Evolutionary conservation across 768 basidiomycete genomes (phyloP).

Genomic region (Clitopilus hobsonii): DNA sequence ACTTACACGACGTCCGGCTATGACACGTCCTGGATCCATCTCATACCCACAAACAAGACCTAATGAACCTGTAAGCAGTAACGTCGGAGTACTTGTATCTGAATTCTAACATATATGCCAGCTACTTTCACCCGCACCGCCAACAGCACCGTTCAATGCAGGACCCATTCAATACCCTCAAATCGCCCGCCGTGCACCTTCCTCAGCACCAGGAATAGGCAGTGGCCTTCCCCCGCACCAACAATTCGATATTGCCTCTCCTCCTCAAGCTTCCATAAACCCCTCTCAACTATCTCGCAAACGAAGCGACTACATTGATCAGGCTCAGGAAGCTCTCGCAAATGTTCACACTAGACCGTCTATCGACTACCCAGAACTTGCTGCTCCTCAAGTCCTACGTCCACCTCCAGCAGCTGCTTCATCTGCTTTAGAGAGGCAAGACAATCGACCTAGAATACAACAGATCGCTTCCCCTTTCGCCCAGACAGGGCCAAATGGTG

Average conservation of each 20-base stretch:
- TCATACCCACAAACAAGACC: slow-evolving; percentile 42
- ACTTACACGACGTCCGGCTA: slow-evolving; percentile 38
- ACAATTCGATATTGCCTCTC: slow-evolving; percentile 50
- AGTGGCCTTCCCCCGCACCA: slow-evolving; percentile 18
- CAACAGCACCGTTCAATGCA: slow-evolving; percentile 26
- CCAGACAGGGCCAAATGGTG: slow-evolving; percentile 2
- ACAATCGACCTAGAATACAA: slow-evolving; percentile 58
- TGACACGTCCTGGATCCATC: slow-evolving; percentile 37
- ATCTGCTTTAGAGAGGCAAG: slow-evolving; percentile 68
- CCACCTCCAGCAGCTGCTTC: slow-evolving; percentile 79
- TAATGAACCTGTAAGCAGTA: slow-evolving; percentile 39
- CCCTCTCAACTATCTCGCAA: slow-evolving; percentile 64
- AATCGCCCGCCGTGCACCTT: slow-evolving; percentile 33
- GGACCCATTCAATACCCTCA: slow-evolving; percentile 39
- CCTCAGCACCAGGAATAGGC: slow-evolving; percentile 25
- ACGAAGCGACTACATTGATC: slow-evolving; percentile 79
- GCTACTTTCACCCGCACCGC: slow-evolving; percentile 30
- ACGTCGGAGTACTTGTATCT: neutral
- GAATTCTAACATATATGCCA: slow-evolving; percentile 9
- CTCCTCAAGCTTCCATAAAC: slow-evolving; percentile 84
- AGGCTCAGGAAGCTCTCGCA: slow-evolving; percentile 59
- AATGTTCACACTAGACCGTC: slow-evolving; percentile 41
- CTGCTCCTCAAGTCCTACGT: slow-evolving; percentile 55
- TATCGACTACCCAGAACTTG: slow-evolving; percentile 81
- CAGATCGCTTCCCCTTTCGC: slow-evolving; percentile 25